phyloP scores from a whole-genome alignment of 768 basidiomycete species.

The Phaeolepiota aurea region DNA sequence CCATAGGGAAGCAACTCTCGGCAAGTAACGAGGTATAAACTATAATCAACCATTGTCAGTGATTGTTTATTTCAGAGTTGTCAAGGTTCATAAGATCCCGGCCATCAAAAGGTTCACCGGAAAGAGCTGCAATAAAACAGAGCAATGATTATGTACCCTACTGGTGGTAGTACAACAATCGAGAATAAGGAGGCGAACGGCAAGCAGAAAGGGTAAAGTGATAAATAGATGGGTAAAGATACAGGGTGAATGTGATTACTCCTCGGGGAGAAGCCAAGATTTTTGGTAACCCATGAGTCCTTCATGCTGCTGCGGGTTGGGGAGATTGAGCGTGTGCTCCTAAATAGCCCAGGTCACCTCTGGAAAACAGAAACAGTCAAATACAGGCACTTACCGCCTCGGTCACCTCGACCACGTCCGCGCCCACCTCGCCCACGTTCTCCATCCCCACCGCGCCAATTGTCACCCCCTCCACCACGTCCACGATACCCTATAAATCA shows the following conservation, averaged over 20 bases:
- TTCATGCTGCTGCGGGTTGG: constrained; percentile 2
- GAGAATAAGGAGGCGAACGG: background rate
- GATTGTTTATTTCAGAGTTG: too few species aligned
- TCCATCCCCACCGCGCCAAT: constrained; percentile 33
- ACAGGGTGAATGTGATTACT: background rate
- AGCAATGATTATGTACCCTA: background rate
- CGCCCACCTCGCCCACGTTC: constrained; percentile 11
- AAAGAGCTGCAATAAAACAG: too few species aligned
- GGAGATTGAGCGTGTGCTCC: background rate
- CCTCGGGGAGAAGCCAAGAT: too few species aligned
- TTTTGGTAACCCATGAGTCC: background rate
- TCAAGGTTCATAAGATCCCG: too few species aligned
- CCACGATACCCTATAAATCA: constrained; percentile 22
- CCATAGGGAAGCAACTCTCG: constrained; percentile 66
- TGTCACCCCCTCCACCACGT: constrained; percentile 27
- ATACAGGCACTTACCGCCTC: constrained; percentile 8
- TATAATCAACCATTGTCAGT: constrained; percentile 41
- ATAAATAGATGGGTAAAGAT: constrained; percentile 1
- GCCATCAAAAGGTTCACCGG: too few species aligned
- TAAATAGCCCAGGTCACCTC: background rate
- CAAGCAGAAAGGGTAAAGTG: background rate
- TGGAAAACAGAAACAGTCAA: background rate
- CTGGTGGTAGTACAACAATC: constrained; percentile 1
- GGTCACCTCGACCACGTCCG: constrained; percentile 8
- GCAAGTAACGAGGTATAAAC: constrained; percentile 85